Conservation (phyloP, 805 yeast species). For the Lipomyces yamanashiensis region DNA sequence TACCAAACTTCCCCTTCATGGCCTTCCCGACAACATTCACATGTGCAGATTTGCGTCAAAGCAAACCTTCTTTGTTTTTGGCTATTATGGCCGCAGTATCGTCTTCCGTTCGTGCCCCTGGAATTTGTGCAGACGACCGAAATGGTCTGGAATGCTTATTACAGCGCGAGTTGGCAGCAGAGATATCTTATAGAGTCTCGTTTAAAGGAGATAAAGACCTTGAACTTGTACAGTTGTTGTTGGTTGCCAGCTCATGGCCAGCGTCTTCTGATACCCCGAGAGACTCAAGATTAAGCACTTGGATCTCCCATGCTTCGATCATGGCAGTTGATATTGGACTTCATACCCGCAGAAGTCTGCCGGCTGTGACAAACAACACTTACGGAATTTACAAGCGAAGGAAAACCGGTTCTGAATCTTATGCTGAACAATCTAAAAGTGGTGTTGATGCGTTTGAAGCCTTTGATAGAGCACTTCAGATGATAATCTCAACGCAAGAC, state of each 20-base stretch:
- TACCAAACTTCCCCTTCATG: slow-evolving; percentile 15
- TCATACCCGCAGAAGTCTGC: background rate
- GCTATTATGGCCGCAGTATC: slow-evolving; percentile 19
- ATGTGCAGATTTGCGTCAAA: slow-evolving; percentile 14
- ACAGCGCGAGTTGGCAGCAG: slow-evolving; percentile 11
- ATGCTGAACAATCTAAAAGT: background rate
- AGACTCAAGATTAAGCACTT: slow-evolving; percentile 9
- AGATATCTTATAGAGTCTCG: slow-evolving; percentile 18
- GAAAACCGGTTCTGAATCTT: background rate
- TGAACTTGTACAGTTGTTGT: slow-evolving; percentile 16
- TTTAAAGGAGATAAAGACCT: slow-evolving; percentile 13
- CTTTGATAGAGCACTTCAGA: slow-evolving; percentile 8
- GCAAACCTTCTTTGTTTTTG: slow-evolving; percentile 17
- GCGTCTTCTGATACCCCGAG: background rate
- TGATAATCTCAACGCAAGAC: background rate
- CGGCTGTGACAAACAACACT: background rate
- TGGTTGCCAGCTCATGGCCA: slow-evolving; percentile 23
- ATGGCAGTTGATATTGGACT: slow-evolving; percentile 21
- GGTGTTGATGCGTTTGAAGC: background rate
- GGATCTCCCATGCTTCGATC: slow-evolving; percentile 12
- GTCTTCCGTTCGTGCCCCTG: background rate
- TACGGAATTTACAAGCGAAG: background rate
- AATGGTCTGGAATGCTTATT: background rate
- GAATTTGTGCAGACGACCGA: background rate
- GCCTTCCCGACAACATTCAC: slow-evolving; percentile 19